A percentile compares a stretch with the other conserved stretches of the same genome.
Evolutionary conservation across 352 stramenopile genomes (phyloP).

Genomic region (Globisporangium cystogenes): DNA sequence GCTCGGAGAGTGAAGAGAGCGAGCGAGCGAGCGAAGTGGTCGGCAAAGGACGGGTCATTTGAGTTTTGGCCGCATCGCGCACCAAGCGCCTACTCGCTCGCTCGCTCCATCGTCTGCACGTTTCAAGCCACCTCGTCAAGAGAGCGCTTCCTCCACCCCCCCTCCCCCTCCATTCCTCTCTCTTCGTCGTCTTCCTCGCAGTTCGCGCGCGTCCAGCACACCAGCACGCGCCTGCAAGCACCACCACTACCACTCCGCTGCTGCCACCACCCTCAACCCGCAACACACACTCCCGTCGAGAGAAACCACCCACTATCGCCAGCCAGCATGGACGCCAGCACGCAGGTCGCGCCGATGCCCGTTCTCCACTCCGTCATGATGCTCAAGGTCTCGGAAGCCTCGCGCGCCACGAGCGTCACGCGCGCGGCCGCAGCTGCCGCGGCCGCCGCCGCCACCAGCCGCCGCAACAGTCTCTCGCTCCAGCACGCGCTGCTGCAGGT

Average conservation of each 20-base stretch:
- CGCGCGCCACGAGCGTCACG: constrained; percentile 15
- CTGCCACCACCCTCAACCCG: background rate
- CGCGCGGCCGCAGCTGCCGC: constrained; percentile 8
- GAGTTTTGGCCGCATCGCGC: constrained; percentile 51
- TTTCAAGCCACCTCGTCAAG: background rate
- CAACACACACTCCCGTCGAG: background rate
- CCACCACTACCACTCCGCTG: background rate
- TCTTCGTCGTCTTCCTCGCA: background rate
- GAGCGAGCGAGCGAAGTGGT: background rate
- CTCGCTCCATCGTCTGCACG: background rate
- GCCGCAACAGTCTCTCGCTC: constrained; percentile 41
- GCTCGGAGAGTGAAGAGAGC: background rate
- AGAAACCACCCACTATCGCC: background rate
- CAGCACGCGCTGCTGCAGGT: constrained; percentile 26
- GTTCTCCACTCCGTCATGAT: constrained; percentile 17
- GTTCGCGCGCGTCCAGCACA: background rate
- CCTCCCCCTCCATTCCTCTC: constrained; percentile 5
- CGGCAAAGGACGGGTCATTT: constrained; percentile 45
- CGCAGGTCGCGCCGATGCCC: constrained; percentile 18
- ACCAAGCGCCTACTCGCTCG: constrained; percentile 21
- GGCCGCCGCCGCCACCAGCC: constrained; percentile 18
- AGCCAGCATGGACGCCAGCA: constrained; percentile 33
- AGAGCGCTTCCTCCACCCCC: background rate
- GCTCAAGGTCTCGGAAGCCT: constrained; percentile 15
- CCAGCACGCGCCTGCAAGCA: background rate